phyloP scores from a whole-genome alignment of 495 filamentous ascomycete species.

The Hapsidospora chrysogenum region DNA sequence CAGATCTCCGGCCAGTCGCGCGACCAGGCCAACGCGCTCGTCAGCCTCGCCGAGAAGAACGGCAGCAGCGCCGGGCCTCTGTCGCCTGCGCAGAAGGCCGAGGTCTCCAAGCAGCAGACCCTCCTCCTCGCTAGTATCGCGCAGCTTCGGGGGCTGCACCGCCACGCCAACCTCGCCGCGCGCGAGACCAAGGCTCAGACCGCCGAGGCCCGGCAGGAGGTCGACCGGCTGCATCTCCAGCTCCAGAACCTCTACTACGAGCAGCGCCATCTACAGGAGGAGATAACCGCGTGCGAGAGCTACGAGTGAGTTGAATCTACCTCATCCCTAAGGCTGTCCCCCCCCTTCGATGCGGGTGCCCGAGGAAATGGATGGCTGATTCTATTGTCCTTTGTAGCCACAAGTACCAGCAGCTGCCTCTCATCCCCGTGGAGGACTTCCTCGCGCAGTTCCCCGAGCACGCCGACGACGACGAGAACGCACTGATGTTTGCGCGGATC shows the following conservation, averaged over 20 bases:
- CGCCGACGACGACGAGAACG: constrained; percentile 48
- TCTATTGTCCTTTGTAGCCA: constrained; percentile 37
- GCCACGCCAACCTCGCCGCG: constrained; percentile 60
- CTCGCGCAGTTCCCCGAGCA: constrained; percentile 62
- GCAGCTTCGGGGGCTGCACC: constrained; percentile 67
- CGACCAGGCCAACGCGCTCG: constrained; percentile 51
- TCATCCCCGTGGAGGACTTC: constrained; percentile 74
- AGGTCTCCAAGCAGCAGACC: constrained; percentile 64
- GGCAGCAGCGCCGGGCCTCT: constrained; percentile 15
- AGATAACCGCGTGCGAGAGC: constrained; percentile 78
- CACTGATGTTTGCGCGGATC: constrained; percentile 81
- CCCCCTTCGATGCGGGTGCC: background rate
- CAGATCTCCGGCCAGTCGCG: constrained; percentile 46
- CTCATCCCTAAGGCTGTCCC: background rate
- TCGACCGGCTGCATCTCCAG: constrained; percentile 80
- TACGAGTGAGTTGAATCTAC: constrained; percentile 55
- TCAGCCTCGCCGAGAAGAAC: constrained; percentile 39
- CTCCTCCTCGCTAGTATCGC: constrained; percentile 62
- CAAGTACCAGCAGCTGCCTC: constrained; percentile 67
- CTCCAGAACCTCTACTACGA: constrained; percentile 96
- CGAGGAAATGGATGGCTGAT: background rate
- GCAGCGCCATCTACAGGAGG: constrained; percentile 73
- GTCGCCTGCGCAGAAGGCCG: constrained; percentile 35
- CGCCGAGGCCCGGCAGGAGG: constrained; percentile 73
- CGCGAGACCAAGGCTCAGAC: constrained; percentile 78